phyloP scores from a whole-genome alignment of 2,329 filamentous ascomycete genomes.

The Apiospora arundinis region DNA sequence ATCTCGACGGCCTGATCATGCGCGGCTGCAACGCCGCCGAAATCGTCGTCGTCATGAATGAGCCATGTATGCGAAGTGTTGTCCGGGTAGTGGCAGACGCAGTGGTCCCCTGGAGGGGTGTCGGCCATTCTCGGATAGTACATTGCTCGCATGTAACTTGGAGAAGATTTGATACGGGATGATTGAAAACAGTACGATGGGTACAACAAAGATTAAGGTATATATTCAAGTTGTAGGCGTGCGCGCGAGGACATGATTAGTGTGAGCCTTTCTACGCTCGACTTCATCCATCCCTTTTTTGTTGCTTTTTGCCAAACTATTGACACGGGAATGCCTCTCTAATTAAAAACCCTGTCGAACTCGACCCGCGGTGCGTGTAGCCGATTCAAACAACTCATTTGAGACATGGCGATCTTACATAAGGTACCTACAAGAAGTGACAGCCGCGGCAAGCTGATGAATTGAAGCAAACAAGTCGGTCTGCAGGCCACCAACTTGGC shows the following conservation, averaged over 20 bases:
- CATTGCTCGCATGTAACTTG: neutral
- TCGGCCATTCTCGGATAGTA: neutral
- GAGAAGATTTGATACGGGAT: neutral
- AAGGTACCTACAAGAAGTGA: too few species aligned
- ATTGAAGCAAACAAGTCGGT: neutral
- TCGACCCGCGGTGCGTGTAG: neutral
- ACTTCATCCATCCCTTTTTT: neutral
- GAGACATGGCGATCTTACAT: neutral
- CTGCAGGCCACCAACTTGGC: neutral
- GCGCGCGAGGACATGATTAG: neutral
- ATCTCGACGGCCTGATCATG: neutral
- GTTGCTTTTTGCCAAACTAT: neutral
- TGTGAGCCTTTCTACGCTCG: neutral
- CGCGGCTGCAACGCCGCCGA: neutral
- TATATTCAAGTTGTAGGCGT: neutral
- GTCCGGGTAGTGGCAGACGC: constrained; percentile 10
- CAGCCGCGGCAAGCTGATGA: neutral
- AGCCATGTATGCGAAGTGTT: neutral
- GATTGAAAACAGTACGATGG: too few species aligned
- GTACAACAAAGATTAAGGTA: too few species aligned
- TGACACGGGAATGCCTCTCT: neutral
- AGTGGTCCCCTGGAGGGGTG: neutral
- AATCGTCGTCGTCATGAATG: neutral
- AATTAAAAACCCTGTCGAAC: neutral
- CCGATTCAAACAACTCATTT: neutral